Percentiles rank a stretch among this genome's conserved stretches.
Conservation (phyloP, 768 basidiomycete genomes). For the Tulasnella sp. region DNA sequence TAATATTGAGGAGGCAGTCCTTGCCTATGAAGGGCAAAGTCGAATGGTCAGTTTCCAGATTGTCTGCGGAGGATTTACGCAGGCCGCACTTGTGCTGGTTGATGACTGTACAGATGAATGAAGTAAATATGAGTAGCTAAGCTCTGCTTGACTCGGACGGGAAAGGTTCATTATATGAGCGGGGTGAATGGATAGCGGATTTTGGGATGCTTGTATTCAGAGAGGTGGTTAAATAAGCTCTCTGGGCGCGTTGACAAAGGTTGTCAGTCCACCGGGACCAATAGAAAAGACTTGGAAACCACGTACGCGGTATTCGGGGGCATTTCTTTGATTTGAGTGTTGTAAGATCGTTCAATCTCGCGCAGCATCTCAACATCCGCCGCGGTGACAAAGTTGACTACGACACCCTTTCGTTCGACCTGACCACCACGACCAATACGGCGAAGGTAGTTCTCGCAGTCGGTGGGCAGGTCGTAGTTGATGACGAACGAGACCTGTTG, state of each 20-base stretch:
- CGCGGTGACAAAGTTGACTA: conserved; percentile 94
- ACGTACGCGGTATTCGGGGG: conserved; percentile 76
- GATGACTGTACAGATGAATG: too few species aligned
- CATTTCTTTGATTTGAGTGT: conserved; percentile 97
- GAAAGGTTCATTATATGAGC: too few species aligned
- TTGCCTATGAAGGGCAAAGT: too few species aligned
- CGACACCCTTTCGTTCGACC: conserved; percentile 94
- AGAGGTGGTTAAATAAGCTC: conserved; percentile 66
- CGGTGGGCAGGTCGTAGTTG: conserved; percentile 89
- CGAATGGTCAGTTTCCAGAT: too few species aligned
- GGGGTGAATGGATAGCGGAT: too few species aligned
- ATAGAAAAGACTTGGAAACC: conserved; percentile 14
- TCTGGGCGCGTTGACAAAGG: conserved; percentile 40
- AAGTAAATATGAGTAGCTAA: too few species aligned
- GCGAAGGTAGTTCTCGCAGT: conserved; percentile 98
- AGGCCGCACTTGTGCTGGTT: too few species aligned
- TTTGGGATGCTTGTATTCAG: not conserved
- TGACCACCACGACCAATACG: conserved; percentile 96
- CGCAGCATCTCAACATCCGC: conserved; percentile 89
- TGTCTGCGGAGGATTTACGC: too few species aligned
- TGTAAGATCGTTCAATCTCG: conserved; percentile 86
- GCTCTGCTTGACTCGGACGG: too few species aligned
- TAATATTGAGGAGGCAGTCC: too few species aligned
- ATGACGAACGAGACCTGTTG: conserved; percentile 95
- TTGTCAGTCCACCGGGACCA: not conserved